Percentiles rank a stretch among this genome's conserved stretches.
phyloP scores from a whole-genome alignment of 768 basidiomycete species.

The Tylopilus plumbeoviolaceoides region DNA sequence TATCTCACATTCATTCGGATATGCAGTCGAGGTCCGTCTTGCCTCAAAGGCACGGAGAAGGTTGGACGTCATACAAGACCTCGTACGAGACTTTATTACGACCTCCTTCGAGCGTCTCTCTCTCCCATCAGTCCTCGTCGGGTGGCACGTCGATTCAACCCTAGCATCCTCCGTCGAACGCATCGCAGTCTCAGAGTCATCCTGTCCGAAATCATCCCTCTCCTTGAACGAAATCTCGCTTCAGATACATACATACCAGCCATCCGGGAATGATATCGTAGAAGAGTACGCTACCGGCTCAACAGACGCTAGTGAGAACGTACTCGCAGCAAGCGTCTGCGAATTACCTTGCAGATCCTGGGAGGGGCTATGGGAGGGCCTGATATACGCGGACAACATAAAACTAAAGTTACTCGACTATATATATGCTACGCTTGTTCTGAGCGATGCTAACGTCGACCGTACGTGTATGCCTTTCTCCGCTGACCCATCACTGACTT shows the following conservation, averaged over 20 bases:
- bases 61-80: constrained; percentile 67
- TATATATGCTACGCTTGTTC: constrained; percentile 89
- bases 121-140: constrained; percentile 65
- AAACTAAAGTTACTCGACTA: constrained; percentile 89
- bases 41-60: constrained; percentile 63
- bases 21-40: constrained; percentile 82
- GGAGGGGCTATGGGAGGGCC: constrained; percentile 91
- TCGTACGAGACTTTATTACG: constrained; percentile 53
- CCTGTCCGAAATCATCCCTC: constrained; percentile 53
- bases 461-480: constrained; percentile 44
- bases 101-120: constrained; percentile 61
- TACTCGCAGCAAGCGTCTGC: constrained; percentile 86
- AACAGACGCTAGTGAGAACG: constrained; percentile 57
- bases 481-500: constrained; percentile 4
- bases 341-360: constrained; percentile 79
- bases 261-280: constrained; percentile 59
- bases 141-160: constrained; percentile 75
- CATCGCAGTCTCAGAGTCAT: constrained; percentile 68
- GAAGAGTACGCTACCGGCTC: constrained; percentile 69
- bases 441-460: constrained; percentile 85
- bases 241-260: constrained; percentile 87
- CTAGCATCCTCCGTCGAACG: constrained; percentile 72
- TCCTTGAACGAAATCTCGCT: constrained; percentile 57
- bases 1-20: not conserved
- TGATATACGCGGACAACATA: constrained; percentile 82